Evolutionary conservation across 768 basidiomycete genomes (phyloP).

Genomic region (Gelatoporia subvermispora): DNA sequence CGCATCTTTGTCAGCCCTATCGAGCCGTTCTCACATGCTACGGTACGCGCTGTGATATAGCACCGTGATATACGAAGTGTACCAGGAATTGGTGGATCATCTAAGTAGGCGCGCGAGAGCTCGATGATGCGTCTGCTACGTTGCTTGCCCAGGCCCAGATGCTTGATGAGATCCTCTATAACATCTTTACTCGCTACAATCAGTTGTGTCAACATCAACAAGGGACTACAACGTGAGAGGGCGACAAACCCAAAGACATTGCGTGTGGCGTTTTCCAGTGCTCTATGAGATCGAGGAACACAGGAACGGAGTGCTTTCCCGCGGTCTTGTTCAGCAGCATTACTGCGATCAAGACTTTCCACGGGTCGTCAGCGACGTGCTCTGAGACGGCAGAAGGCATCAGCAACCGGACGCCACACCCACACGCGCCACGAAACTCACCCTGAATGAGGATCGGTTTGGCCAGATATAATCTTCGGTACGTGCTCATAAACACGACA

Average conservation of each 20-base stretch:
- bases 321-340: slow-evolving; percentile 68
- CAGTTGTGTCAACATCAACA: background rate
- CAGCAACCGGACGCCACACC: background rate
- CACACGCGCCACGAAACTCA: background rate
- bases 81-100: slow-evolving; percentile 1
- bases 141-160: slow-evolving; percentile 2
- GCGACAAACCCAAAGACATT: slow-evolving; percentile 47
- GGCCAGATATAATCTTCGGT: slow-evolving; percentile 8
- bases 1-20: background rate
- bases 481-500: background rate
- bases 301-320: slow-evolving; percentile 58
- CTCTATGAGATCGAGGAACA: slow-evolving; percentile 53
- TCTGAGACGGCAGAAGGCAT: slow-evolving; percentile 29
- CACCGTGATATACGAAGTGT: background rate
- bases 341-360: slow-evolving; percentile 66
- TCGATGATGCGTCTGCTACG: slow-evolving; percentile 1
- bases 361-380: slow-evolving; percentile 49
- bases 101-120: slow-evolving; percentile 2
- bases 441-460: slow-evolving; percentile 28
- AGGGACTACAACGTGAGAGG: background rate
- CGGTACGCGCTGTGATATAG: background rate
- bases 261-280: slow-evolving; percentile 55
- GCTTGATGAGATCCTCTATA: slow-evolving; percentile 1
- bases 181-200: background rate
- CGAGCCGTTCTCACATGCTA: background rate